Evolutionary conservation across 495 filamentous ascomycete species (phyloP), one percentile per base, ranked within the genome.

Genomic region (Cetradonia linearis): DNA sequence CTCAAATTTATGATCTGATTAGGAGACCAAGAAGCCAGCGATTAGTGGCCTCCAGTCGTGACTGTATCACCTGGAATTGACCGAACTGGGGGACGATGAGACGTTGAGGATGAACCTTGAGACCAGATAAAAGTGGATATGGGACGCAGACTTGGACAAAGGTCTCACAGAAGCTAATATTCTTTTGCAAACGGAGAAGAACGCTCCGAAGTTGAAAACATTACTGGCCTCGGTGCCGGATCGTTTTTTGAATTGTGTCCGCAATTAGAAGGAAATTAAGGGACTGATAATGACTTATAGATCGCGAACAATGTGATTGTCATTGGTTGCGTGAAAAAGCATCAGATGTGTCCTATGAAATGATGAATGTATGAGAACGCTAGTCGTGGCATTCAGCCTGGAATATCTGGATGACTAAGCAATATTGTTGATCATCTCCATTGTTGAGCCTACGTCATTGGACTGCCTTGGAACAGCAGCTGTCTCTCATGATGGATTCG

Each of bases 371-470:
- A n/a, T 44, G 40, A 44, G 40, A 20, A 44, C 1, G 18, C 40
- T 20, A n/a, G 7, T 46, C n/a, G 20, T 25, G 20, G 9, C 25
- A 46, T 4, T 46, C 2, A 46, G 2, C 5, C 2, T 3, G 5
- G 42, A 8, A 3, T 1, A 25, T 4, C 2, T 46, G 9, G 9
- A 25, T n/a, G n/a, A n/a, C n/a, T n/a, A n/a, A n/a, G n/a, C n/a
- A n/a, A n/a, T n/a, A n/a, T n/a, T n/a, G n/a, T n/a, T n/a, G n/a
- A n/a, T 14, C 36, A 38, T 38, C 38, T 46, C 25, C 9, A 20
- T n/a, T n/a, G 42, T 33, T 8, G 27, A 53, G 49, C 36, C 34
- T 56, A 56, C 54, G 54, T 56, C 54, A 56, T 56, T 56, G 10
- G 36, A 54, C 20, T 54, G 50, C 50, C 50, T 54, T 54, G 50